phyloP scores from a whole-genome alignment of 164 flowering plant genomes.

The Tinospora cordifolia region DNA sequence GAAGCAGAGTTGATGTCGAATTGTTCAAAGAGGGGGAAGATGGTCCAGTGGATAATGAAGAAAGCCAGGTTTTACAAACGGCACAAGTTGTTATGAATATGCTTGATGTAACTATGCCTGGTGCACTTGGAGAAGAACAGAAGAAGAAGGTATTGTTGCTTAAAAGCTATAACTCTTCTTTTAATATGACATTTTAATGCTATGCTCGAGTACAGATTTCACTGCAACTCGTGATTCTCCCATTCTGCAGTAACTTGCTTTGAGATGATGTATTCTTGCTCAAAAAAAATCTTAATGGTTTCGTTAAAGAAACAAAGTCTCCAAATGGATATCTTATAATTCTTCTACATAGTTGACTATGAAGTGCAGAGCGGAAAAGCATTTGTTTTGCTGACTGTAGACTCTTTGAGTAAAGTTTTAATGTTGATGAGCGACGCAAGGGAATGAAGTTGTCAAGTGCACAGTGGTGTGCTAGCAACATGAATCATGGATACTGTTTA shows the following conservation, averaged over 20 bases:
- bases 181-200: background rate
- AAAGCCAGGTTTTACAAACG: slow-evolving; percentile 61
- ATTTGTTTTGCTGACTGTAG: background rate
- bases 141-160: slow-evolving; percentile 65
- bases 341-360: background rate
- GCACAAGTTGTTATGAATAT: slow-evolving; percentile 76
- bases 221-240: background rate
- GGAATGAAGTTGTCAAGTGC: background rate
- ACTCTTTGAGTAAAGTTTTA: background rate
- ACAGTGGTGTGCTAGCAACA: background rate
- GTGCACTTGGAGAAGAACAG: slow-evolving; percentile 58
- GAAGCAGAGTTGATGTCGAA: slow-evolving; percentile 29
- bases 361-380: background rate
- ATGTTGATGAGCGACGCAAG: background rate
- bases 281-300: background rate
- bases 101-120: slow-evolving; percentile 89
- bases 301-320: background rate
- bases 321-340: background rate
- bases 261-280: background rate
- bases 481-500: background rate
- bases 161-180: background rate
- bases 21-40: slow-evolving; percentile 23
- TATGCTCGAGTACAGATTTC: background rate
- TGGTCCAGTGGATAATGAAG: slow-evolving; percentile 36
- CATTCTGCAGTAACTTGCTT: background rate